Evolutionary conservation across 2,329 filamentous ascomycete genomes (phyloP).

Genomic region (Drechslera avenae): DNA sequence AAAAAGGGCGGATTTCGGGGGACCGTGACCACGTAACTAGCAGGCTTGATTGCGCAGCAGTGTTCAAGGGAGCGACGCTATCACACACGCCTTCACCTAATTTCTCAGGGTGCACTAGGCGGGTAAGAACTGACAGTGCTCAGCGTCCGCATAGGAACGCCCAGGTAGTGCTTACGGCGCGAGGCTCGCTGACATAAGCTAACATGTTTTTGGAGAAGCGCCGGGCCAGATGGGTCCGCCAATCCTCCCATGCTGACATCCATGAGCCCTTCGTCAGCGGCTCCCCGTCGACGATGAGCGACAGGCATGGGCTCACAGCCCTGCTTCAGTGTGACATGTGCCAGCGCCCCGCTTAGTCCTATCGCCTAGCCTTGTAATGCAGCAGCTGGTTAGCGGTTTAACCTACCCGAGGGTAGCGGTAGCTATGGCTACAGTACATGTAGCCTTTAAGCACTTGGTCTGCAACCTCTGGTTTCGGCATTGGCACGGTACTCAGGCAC

Average conservation of each 20-base stretch:
- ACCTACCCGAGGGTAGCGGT: too few species aligned
- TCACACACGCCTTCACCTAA: background rate
- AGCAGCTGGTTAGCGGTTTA: too few species aligned
- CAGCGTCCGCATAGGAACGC: background rate
- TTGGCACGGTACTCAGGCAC: background rate
- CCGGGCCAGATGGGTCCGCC: background rate
- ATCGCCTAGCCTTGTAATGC: too few species aligned
- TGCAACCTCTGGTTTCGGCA: background rate
- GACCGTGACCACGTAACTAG: background rate
- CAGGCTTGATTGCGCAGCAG: background rate
- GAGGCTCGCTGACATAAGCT: constrained; percentile 1
- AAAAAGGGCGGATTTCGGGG: constrained; percentile 10
- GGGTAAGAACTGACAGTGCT: background rate
- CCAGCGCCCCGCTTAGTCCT: too few species aligned
- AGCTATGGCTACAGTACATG: background rate
- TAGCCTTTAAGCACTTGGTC: background rate
- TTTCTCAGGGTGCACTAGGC: background rate
- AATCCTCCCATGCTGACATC: background rate
- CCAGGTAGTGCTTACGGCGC: constrained; percentile 1
- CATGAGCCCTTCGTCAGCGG: background rate
- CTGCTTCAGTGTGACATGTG: too few species aligned
- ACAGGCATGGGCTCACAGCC: too few species aligned
- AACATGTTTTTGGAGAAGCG: background rate
- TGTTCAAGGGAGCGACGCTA: background rate
- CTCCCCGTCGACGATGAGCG: too few species aligned